Percentiles rank a stretch among this genome's conserved stretches.
These are phyloP conservation scores for Ophiocordyceps camponoti-saundersi DNA, from an alignment of 2,329 filamentous ascomycete species.

Conservation along the genomic window DNA sequence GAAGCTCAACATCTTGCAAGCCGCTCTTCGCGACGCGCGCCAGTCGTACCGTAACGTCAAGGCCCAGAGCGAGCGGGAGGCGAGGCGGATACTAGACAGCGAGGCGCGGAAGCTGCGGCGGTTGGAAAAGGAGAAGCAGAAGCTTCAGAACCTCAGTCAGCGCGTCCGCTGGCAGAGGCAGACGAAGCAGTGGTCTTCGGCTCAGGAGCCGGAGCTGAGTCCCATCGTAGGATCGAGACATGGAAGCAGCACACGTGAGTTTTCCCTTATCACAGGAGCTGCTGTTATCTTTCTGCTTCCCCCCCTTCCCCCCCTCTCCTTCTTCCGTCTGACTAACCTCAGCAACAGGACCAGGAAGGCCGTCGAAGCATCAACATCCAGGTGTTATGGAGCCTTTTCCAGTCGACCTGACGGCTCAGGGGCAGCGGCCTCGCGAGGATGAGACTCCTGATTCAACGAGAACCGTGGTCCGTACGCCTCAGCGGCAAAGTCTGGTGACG, in stretches of 20 bases:
- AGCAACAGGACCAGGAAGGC: background rate
- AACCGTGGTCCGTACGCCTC: slow-evolving; percentile 21
- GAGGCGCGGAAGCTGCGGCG: slow-evolving; percentile 23
- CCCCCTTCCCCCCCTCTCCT: background rate
- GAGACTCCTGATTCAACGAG: slow-evolving; percentile 12
- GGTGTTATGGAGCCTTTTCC: background rate
- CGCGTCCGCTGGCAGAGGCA: slow-evolving; percentile 26
- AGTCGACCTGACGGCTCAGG: background rate
- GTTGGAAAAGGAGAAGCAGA: slow-evolving; percentile 23
- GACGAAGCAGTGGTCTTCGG: slow-evolving; percentile 32
- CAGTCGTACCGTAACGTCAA: slow-evolving; percentile 21
- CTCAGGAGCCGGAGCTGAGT: slow-evolving; percentile 29
- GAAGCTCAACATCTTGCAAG: slow-evolving; percentile 14
- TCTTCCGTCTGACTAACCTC: background rate
- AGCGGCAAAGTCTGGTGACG: slow-evolving; percentile 9
- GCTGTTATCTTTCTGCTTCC: background rate
- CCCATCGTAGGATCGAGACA: slow-evolving; percentile 27
- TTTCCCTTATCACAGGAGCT: background rate
- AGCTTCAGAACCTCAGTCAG: slow-evolving; percentile 11
- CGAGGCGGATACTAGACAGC: slow-evolving; percentile 12
- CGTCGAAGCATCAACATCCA: background rate
- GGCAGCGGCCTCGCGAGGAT: background rate
- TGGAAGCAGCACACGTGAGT: slow-evolving; percentile 10
- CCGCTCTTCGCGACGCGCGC: slow-evolving; percentile 16
- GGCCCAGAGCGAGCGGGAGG: slow-evolving; percentile 27